Evolutionary conservation across 345 rosid species (phyloP), one percentile per base, ranked within the genome.

Genomic region (Leavenworthia alabamica): DNA sequence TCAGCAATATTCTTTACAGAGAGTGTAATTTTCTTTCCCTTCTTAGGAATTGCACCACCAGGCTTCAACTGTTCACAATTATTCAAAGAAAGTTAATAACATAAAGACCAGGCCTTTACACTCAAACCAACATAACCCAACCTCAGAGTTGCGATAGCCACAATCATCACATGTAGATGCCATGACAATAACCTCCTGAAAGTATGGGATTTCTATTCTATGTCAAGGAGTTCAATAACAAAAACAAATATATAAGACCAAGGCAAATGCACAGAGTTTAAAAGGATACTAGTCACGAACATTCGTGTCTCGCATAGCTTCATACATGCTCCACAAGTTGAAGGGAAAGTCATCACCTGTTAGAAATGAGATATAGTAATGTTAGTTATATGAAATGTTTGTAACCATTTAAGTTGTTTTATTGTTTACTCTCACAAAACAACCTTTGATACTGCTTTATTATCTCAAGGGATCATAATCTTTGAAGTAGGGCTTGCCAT

Each of bases 71-170:
- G 85, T 76, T 64, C 66, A 60, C 22, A 24, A 32, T 28, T 48
- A 32, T 20, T 15, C 62, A 16, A 7, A 14, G 49, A 33, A n/a
- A n/a, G n/a, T 43, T 8, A 50, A 68, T 42, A 33, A 67, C 22
- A 13, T 23, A 50, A 64, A 71, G 35, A 31, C 22, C 23, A 66
- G 3, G 44, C 44, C 48, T 8, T 6, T 29, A 16, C 42, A 52
- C 53, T 16, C n/a, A 41, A 63, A 41, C 54, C 15, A 39, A 62
- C 31, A 20, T 50, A 10, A 32, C 52, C 91, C n/a, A 56, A 93
- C 99, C 99, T 93, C 94, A 55, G 99, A 93, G 65, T 78, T 93
- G 32, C 98, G 91, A 58, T 89, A 92, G 61, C 98, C 98, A 79
- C 97, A 92, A 13, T 76, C 57, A 29, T 87, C 96, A 53, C 97